Evolutionary conservation across 352 stramenopile species (phyloP), one percentile per base, ranked within the genome.

Genomic region (Phytopythium cucurbitacearum): DNA sequence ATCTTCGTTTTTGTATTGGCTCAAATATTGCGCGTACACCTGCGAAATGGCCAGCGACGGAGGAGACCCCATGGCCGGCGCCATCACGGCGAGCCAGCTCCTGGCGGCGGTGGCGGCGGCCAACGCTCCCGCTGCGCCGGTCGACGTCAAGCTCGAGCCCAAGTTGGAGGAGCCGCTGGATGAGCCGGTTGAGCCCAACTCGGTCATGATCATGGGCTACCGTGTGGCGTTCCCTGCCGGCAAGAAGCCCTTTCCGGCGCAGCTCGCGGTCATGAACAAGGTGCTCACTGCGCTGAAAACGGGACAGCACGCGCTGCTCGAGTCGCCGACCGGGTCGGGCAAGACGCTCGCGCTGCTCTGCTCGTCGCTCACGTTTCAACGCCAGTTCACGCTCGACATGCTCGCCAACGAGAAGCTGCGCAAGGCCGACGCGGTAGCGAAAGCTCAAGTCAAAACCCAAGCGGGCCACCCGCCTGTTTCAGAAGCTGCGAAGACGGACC

Each of bases 221-320:
- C 71, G 62, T 50, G 80, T 95, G 8, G 76, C 67, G 38, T 95
- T 95, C 56, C 81, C 85, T 0, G 60, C 64, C 10, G 83, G 81
- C 53, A 95, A 94, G 69, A 69, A 69, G 55, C 85, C 85, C 50
- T 95, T 95, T 56, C 83, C 85, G 3, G 80, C 85, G 40, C 85
- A 95, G 56, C 60, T 95, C 33, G 84, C 81, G 1, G 84, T 95
- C 38, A 95, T 95, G 86, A 92, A 74, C 65, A 92, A 92, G 45
- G 82, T 92, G 51, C 55, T 95, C 38, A 56, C 79, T 37, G 85
- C 86, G 43, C 70, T 95, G 40, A 93, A 94, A 58, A 87, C 65
- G 34, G 40, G 71, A 8, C 79, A 94, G 53, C 87, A 95, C 51
- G 86, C 86, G 44, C 65, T 95, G 48, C 64, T 95, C 21, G 86